A percentile compares a stretch with the other conserved stretches of the same genome.
Conservation (phyloP, 768 basidiomycete species). For the Crassisporium funariophilum region DNA sequence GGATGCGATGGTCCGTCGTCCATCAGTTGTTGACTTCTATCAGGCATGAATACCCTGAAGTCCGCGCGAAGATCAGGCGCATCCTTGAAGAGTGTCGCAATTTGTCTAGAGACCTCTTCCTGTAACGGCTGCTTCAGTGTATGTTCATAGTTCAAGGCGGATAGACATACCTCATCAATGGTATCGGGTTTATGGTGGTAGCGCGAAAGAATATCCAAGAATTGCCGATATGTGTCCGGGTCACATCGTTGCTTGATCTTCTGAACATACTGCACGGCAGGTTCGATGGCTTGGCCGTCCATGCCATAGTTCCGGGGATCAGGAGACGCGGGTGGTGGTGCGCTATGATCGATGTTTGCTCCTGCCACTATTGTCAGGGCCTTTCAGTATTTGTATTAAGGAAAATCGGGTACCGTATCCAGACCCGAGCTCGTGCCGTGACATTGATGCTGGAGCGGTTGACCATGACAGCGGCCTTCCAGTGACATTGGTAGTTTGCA, state of each 20-base stretch:
- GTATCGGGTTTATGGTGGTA: slow-evolving; percentile 63
- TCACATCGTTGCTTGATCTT: slow-evolving; percentile 96
- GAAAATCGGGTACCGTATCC: slow-evolving; percentile 5
- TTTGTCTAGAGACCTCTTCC: slow-evolving; percentile 70
- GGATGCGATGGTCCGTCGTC: slow-evolving; percentile 42
- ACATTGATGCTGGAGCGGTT: slow-evolving; percentile 15
- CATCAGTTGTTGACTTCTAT: slow-evolving; percentile 49
- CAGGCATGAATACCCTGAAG: slow-evolving; percentile 77
- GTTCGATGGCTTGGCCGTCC: slow-evolving; percentile 58
- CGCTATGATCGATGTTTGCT: slow-evolving; percentile 6
- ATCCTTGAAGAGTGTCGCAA: slow-evolving; percentile 72
- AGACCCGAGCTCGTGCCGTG: slow-evolving; percentile 17
- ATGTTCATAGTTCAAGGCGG: neutral
- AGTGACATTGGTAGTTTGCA: slow-evolving; percentile 53
- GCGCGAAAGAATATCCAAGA: slow-evolving; percentile 72
- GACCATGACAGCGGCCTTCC: slow-evolving; percentile 43
- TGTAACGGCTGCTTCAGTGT: slow-evolving; percentile 24
- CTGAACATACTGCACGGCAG: slow-evolving; percentile 93
- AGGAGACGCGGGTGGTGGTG: slow-evolving; percentile 28
- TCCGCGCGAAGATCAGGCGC: slow-evolving; percentile 73
- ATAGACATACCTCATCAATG: slow-evolving; percentile 54
- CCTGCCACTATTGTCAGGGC: no score
- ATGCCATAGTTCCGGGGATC: slow-evolving; percentile 34
- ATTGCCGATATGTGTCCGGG: slow-evolving; percentile 81
- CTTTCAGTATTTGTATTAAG: no score